A percentile compares a stretch with the other conserved stretches of the same genome.
Conservation (phyloP, 1,284 basidiomycete species). For the Marasmius sp. region DNA sequence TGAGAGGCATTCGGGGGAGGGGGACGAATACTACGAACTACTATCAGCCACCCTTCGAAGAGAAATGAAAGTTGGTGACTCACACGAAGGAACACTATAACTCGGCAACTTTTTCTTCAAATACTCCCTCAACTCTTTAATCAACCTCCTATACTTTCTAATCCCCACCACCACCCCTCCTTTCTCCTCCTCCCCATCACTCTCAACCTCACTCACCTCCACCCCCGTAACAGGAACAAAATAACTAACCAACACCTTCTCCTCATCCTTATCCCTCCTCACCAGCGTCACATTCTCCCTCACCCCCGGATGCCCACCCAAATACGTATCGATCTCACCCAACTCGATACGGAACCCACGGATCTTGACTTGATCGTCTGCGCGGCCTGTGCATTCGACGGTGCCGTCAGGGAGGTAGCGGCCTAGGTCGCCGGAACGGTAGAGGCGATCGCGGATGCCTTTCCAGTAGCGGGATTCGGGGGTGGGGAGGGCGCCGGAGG, state of each 20-base stretch:
- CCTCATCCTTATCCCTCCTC: constrained; percentile 97
- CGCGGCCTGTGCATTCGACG: constrained; percentile 96
- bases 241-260: constrained; percentile 98
- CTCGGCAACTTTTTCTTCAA: constrained; percentile 96
- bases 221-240: constrained; percentile 89
- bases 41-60: constrained; percentile 6
- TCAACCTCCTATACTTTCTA: constrained; percentile 81
- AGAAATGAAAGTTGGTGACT: constrained; percentile 25
- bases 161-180: constrained; percentile 67
- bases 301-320: constrained; percentile 91
- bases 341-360: constrained; percentile 99
- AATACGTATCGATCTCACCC: constrained; percentile 97
- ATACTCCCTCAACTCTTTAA: constrained; percentile 93
- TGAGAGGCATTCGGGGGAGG: constrained; percentile 92
- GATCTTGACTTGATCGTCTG: constrained; percentile 99
- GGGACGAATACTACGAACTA: constrained; percentile 96
- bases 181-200: constrained; percentile 63
- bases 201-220: constrained; percentile 72
- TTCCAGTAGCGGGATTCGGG: constrained; percentile 87
- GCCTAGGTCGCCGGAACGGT: constrained; percentile 95
- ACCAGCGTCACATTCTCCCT: constrained; percentile 98
- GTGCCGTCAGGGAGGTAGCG: constrained; percentile 92
- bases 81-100: constrained; percentile 88
- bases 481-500: constrained; percentile 50
- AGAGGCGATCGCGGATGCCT: constrained; percentile 98